Evolutionary conservation across 164 flowering plant species (phyloP).

Genomic region (Annona cherimola): DNA sequence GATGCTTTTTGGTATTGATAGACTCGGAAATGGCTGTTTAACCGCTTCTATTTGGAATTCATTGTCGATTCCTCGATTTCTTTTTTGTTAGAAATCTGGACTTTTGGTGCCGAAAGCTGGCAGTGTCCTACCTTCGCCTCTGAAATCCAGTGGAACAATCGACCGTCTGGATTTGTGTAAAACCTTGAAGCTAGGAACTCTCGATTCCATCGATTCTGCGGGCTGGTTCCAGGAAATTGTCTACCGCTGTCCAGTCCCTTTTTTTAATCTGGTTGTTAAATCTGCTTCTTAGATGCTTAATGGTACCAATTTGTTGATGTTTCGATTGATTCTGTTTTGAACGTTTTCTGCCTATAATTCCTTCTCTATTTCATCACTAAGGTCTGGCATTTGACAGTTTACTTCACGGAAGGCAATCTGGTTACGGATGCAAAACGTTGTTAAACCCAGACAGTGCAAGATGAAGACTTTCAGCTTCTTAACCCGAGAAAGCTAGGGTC

Average conservation of each 20-base stretch:
- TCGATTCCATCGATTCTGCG: not conserved
- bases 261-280: not conserved
- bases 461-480: not conserved
- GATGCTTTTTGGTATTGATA: not conserved
- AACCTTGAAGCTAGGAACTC: not conserved
- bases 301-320: not conserved
- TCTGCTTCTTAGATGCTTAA: not conserved
- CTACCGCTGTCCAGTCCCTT: not conserved
- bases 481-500: not conserved
- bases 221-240: not conserved
- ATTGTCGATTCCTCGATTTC: not conserved
- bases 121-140: not conserved
- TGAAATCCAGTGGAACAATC: not conserved
- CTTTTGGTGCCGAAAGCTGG: not conserved
- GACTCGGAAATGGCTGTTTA: not conserved
- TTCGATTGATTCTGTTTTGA: not conserved
- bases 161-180: not conserved
- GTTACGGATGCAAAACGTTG: not conserved
- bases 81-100: not conserved
- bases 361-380: not conserved
- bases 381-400: not conserved
- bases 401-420: not conserved
- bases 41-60: slow-evolving; percentile 5
- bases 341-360: not conserved
- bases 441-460: not conserved